Base-by-base conservation (phyloP, 2,329 filamentous ascomycete species). In the Podosphaera fusca region DNA sequence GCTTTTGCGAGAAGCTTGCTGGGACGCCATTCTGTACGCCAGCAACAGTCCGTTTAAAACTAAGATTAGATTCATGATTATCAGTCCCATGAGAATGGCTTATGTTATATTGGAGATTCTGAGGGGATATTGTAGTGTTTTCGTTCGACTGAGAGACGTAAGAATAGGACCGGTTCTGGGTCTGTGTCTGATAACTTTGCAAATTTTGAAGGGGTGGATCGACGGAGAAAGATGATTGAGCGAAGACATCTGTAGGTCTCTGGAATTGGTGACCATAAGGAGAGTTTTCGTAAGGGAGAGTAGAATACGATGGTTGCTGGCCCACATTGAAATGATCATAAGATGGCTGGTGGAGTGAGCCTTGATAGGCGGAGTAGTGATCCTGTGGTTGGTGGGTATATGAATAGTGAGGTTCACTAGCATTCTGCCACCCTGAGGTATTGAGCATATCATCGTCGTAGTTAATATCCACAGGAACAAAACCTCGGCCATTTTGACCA, bases 361-460 rank as follows among this genome's bases (percentile, higher is more conserved):
- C 40, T 31, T 46, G 40, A 38, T 55, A 55, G 29, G 29, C 36
- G 33, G 58, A 42, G 57, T 64, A 66, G 33, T 61, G 58, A 57
- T 64, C 56, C 46, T 63, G 55, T 6, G n/a, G 42, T n/a, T 56
- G 59, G 3, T 58, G 51, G 46, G 53, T 55, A 45, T 60, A 61
- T 1, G 57, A 55, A 36, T 61, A 63, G 46, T 60, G 60, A 49
- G 59, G 63, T 38, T 64, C 61, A 2, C 54, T 40, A 8, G 60
- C 6, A 5, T 56, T 56, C 38, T 62, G 58, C 65, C 65, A 67
- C 8, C 55, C 58, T 21, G 57, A 31, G 59, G 59, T 59, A 50
- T 61, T 58, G 42, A 66, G 60, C 46, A 66, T 35, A 35, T 67
- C 64, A 60, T 67, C 64, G 30, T 55, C 54, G 50, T 63, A 65